Conservation (phyloP, 257 asterid genomes). For the Solanum clarkiae region DNA sequence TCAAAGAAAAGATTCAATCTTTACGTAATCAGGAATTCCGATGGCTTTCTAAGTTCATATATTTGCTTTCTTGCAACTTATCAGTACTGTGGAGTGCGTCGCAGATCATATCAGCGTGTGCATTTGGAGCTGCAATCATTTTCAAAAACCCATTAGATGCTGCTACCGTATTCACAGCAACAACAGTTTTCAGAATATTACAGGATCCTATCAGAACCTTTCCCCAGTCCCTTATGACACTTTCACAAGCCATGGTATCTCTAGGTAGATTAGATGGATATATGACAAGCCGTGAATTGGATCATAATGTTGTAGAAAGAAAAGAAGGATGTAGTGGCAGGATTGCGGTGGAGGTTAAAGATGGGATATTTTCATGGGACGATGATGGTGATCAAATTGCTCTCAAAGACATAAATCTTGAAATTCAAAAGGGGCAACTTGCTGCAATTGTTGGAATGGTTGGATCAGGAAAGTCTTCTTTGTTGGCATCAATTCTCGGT, state of each 20-base stretch:
- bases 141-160: slow-evolving; percentile 24
- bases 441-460: slow-evolving; percentile 79
- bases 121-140: slow-evolving; percentile 35
- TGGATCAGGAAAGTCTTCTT: slow-evolving; percentile 73
- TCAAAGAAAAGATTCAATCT: slow-evolving; percentile 23
- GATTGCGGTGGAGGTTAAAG: slow-evolving; percentile 36
- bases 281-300: slow-evolving; percentile 40
- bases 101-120: slow-evolving; percentile 22
- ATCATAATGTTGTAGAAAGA: slow-evolving; percentile 25
- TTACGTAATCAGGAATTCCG: slow-evolving; percentile 29
- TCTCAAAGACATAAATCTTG: slow-evolving; percentile 26
- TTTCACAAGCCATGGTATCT: slow-evolving; percentile 49
- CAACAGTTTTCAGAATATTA: slow-evolving; percentile 44
- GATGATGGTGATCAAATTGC: slow-evolving; percentile 28
- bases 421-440: slow-evolving; percentile 58
- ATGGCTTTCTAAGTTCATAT: slow-evolving; percentile 52
- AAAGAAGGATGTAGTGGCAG: slow-evolving; percentile 22
- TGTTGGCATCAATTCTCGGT: slow-evolving; percentile 59
- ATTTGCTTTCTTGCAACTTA: slow-evolving; percentile 15
- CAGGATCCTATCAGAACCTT: slow-evolving; percentile 57
- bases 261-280: slow-evolving; percentile 48
- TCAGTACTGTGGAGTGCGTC: slow-evolving; percentile 44
- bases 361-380: slow-evolving; percentile 53
- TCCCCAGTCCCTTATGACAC: slow-evolving; percentile 47
- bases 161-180: slow-evolving; percentile 49